These are phyloP conservation scores for Globisporangium emineosum DNA, from an alignment of 352 stramenopile species.

Conservation along the genomic window DNA sequence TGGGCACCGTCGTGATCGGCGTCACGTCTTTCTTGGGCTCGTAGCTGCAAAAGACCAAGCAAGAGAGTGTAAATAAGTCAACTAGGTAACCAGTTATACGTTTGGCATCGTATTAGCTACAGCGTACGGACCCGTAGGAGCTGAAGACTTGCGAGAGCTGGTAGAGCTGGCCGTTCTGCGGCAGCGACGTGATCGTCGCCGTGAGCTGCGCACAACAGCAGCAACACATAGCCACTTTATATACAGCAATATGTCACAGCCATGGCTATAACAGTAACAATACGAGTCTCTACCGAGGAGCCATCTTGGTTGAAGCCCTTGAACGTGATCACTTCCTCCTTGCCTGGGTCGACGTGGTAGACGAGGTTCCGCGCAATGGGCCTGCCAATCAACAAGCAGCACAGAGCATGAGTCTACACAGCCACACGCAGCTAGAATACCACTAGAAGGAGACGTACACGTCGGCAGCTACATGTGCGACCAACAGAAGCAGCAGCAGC, in stretches of 20 bases:
- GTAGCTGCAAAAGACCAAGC: constrained; percentile 28
- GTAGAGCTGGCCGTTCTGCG: constrained; percentile 77
- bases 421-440: neutral
- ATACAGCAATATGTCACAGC: neutral
- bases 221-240: neutral
- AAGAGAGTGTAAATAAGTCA: neutral
- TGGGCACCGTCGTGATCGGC: constrained; percentile 53
- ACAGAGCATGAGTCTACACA: neutral
- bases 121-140: constrained; percentile 64
- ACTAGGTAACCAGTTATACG: neutral
- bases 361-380: constrained; percentile 67
- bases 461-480: neutral
- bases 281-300: constrained; percentile 31
- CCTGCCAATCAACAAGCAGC: constrained; percentile 17
- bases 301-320: constrained; percentile 73
- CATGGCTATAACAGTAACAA: neutral
- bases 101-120: neutral
- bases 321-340: constrained; percentile 78
- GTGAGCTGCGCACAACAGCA: constrained; percentile 37
- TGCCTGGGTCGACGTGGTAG: constrained; percentile 65
- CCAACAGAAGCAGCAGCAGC: constrained; percentile 1
- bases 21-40: constrained; percentile 75
- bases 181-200: constrained; percentile 81
- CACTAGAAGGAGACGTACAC: neutral
- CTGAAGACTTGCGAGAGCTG: constrained; percentile 89